Evolutionary conservation across 2,329 filamentous ascomycete species (phyloP), one percentile per base, ranked within the genome.

Genomic region (Colletotrichum salicis): DNA sequence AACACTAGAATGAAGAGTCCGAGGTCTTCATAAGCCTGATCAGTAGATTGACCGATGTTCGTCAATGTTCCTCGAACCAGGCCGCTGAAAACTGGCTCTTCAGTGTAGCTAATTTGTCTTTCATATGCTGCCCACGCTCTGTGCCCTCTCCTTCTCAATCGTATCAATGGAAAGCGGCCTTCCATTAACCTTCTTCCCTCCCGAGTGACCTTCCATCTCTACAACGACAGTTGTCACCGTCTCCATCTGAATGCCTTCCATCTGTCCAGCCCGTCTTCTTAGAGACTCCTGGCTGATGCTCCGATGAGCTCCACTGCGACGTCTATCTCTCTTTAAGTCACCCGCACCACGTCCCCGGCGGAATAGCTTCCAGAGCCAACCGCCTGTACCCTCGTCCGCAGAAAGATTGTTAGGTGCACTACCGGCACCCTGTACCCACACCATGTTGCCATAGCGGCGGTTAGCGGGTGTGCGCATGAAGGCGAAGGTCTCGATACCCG

Each of bases 211-310:
- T 1, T 72, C 56, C 57, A 61, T 75, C 74, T 86, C 84, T 0
- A 85, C 80, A 4, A 83, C 80, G 1, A 86, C 82, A 2, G 77
- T 83, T 8, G 83, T 85, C 1, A 84, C 80, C 1, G 82, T 83
- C 68, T 86, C 83, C 77, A 84, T 82, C 73, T 85, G 84, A 19
- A 85, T 85, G 7, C 81, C 80, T 24, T 71, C 70, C 57, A 58
- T 67, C 24, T 48, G 48, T 2, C 48, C 67, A 3, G 56, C 61
- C 12, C 67, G 57, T 13, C 67, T 29, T 10, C 67, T 22, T 4
- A 72, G 35, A 10, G 70, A 72, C 52, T 72, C 67, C 27, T 72
- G 70, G 45, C 70, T 72, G 51, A 67, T 71, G 41, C 70, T 72
- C 10, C 70, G 45, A 7, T 70, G 70, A 1, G 54, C 45, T 5